Evolutionary conservation across 768 basidiomycete species (phyloP), one percentile per base, ranked within the genome.

Genomic region (Agrocybe praecox): DNA sequence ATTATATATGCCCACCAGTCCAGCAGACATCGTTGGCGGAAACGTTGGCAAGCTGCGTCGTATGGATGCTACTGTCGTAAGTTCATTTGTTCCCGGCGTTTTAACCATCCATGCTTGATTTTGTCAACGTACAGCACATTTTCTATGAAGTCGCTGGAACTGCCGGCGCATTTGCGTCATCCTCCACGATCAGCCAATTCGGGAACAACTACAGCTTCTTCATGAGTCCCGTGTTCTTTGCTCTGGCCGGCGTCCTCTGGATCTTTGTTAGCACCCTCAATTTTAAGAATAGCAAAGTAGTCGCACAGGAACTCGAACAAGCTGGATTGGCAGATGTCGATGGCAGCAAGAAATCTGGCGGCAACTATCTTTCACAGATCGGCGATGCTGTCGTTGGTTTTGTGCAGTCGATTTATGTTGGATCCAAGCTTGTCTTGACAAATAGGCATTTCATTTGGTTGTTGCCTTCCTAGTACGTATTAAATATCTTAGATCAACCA

Each of bases 141-240:
- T 69, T 71, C 55, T 71, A 70, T 47, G 70, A 73, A 53, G 59
- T 72, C 23, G 67, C 72, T 32, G 72, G 70, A 23, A 72, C 69
- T 0, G 32, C 58, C 18, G 70, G 70, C 6, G 70, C 72, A 11
- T 69, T 73, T 26, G 51, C 68, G 0, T 69, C 70, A 11, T 68
- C 71, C 9, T 65, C 67, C 9, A 68, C 69, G 19, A 73, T 73
- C 54, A 68, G 59, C 29, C 63, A 66, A 17, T 71, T 66, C 36
- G 71, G 71, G 17, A 70, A 72, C 55, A 72, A 73, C 60, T 72
- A 72, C 54, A 69, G 68, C 55, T 73, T 72, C 57, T 70, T 73
- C 58, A 54, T 72, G 34, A 68, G 66, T 1, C 69, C 71, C 23
- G 70, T 71, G 6, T 72, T 72, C 55, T 72, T 72, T 49, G 55